A percentile compares a stretch with the other conserved stretches of the same genome.
Conservation (phyloP, 179 eudicot genomes). For the Silene vulgaris region DNA sequence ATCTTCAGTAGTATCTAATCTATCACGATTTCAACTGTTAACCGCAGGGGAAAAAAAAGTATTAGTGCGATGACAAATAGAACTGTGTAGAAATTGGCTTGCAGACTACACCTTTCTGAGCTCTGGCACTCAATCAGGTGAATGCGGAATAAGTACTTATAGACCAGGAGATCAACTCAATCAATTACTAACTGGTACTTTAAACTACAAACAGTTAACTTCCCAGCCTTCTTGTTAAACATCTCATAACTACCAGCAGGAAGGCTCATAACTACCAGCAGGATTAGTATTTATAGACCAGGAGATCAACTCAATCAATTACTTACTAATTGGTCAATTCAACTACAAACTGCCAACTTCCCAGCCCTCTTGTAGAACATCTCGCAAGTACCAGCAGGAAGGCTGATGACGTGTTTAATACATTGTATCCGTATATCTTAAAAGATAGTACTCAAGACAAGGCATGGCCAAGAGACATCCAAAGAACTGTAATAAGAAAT, state of each 20-base stretch:
- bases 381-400: not conserved
- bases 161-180: not conserved
- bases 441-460: not conserved
- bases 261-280: too few species aligned
- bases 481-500: slow-evolving; percentile 4
- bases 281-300: not conserved
- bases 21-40: not conserved
- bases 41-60: not conserved
- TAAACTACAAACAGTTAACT: not conserved
- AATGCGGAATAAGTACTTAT: not conserved
- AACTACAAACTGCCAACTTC: not conserved
- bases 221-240: not conserved
- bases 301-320: not conserved
- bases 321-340: not conserved
- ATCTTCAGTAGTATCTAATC: not conserved
- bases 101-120: not conserved
- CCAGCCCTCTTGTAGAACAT: slow-evolving; percentile 2
- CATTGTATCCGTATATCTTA: not conserved
- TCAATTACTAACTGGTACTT: not conserved
- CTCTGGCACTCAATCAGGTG: not conserved
- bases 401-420: not conserved
- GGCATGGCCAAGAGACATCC: not conserved
- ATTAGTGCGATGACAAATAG: not conserved
- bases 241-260: not conserved
- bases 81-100: not conserved